Evolutionary conservation across 495 filamentous ascomycete species (phyloP), one percentile per base, ranked within the genome.

Genomic region (Delitschia confertaspora): DNA sequence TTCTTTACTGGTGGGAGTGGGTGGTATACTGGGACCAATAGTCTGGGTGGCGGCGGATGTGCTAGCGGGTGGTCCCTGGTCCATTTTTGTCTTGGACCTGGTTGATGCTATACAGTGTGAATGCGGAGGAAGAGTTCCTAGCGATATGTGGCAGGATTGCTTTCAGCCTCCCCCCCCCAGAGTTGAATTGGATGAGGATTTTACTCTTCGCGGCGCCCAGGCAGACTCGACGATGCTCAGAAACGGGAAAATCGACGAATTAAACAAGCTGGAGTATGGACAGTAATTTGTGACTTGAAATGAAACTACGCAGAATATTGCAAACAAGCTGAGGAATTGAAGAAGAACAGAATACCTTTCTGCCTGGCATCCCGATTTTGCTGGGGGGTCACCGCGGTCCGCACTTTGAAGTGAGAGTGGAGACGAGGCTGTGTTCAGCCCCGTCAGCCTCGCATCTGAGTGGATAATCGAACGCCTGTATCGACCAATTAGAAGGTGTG

Each of bases 401-500:
- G 29, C 29, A 31, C 29, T 31, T 14, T 2, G 11, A 4, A 19
- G 16, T 25, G 21, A 20, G 18, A 36, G 24, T 37, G 53, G 47
- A 38, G 37, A 43, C 53, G 47, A 51, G 47, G 47, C 47, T 56
- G 53, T 44, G 53, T 48, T 51, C 53, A 51, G 53, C 51, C 53
- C 53, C 47, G 53, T 56, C 47, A 56, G 53, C 53, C 53, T 56
- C 53, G 53, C 46, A 45, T 51, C 51, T 43, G 42, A 55, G 45
- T 49, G 45, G 51, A 42, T 38, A 34, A 33, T 42, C 46, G 16
- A 13, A 23, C 29, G 17, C 29, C 13, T 34, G 36, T 16, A 1
- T 42, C 13, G 38, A 13, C 45, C 51, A 49, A 49, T 49, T 27
- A 47, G 2, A 29, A 32, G 11, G 1, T 27, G 10, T 19, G 44